These are phyloP conservation scores for Aspergillus sojae DNA, from an alignment of 2,329 filamentous ascomycete genomes.

Conservation along the genomic window DNA sequence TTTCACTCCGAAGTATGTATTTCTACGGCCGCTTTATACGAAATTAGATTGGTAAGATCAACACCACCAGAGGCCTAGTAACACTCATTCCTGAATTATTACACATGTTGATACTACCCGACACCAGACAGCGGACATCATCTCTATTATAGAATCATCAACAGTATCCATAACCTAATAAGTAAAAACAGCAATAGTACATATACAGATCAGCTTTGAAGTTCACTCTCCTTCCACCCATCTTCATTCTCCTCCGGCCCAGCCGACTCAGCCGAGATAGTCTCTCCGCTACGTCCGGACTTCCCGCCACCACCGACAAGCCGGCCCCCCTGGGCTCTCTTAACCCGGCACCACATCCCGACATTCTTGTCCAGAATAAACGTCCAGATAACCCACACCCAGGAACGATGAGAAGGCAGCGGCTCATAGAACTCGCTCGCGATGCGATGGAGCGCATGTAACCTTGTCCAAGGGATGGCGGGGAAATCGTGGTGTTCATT, in stretches of 20 bases:
- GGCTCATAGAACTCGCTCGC: conserved; percentile 91
- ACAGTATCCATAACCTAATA: neutral
- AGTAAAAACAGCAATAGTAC: neutral
- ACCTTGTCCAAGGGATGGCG: conserved; percentile 88
- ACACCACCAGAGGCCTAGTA: too few relatives aligned
- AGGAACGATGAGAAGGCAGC: conserved; percentile 84
- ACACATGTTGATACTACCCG: too few relatives aligned
- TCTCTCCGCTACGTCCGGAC: conserved; percentile 46
- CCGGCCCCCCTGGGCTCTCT: conserved; percentile 77
- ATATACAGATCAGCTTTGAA: conserved; percentile 57
- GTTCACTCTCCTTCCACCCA: conserved; percentile 69
- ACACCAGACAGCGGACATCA: neutral
- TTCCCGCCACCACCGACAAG: conserved; percentile 53
- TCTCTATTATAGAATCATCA: conserved; percentile 7
- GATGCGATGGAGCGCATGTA: conserved; percentile 75
- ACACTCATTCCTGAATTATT: too few relatives aligned
- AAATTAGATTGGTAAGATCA: too few relatives aligned
- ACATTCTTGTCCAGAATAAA: conserved; percentile 91
- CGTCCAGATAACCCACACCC: conserved; percentile 91
- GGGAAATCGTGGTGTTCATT: conserved; percentile 99
- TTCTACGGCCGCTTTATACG: too few relatives aligned
- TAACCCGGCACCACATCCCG: conserved; percentile 88
- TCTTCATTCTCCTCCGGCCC: conserved; percentile 52
- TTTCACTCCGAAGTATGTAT: too few relatives aligned
- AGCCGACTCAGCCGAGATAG: conserved; percentile 46